Evolutionary conservation across 1,284 basidiomycete species (phyloP).

Genomic region (Trichosporon sp.): DNA sequence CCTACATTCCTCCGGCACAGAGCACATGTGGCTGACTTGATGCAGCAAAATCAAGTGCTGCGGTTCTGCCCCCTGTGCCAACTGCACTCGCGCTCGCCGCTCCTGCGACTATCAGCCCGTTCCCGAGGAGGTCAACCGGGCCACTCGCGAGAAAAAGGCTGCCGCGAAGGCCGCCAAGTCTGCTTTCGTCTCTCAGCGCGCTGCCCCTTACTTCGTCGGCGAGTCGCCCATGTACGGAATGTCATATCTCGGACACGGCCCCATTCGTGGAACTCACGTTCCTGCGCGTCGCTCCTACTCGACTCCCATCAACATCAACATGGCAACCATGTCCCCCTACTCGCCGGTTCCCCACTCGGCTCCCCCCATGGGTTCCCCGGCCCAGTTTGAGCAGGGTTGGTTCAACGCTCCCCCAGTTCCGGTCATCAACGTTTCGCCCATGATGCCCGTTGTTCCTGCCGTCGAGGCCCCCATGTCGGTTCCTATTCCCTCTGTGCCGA

Average conservation of each 20-base stretch:
- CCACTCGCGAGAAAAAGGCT: conserved; percentile 54
- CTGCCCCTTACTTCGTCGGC: conserved; percentile 43
- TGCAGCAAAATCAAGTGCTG: conserved; percentile 56
- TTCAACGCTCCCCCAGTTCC: conserved; percentile 37
- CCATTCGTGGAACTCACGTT: conserved; percentile 37
- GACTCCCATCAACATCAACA: conserved; percentile 34
- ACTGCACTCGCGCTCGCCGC: conserved; percentile 53
- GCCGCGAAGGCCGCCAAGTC: conserved; percentile 46
- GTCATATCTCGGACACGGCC: conserved; percentile 38
- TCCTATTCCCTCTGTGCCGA: conserved; percentile 16
- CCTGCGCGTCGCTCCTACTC: conserved; percentile 45
- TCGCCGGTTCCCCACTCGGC: conserved; percentile 38
- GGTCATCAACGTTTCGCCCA: conserved; percentile 31
- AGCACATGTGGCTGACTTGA: conserved; percentile 21
- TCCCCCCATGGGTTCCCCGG: conserved; percentile 43
- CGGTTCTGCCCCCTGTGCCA: conserved; percentile 52
- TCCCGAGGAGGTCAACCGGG: conserved; percentile 54
- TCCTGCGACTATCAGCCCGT: conserved; percentile 55
- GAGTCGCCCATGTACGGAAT: conserved; percentile 36
- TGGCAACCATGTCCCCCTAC: conserved; percentile 38
- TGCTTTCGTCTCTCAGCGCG: conserved; percentile 35
- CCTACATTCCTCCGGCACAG: not conserved
- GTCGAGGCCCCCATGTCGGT: conserved; percentile 18
- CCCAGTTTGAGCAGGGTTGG: conserved; percentile 48
- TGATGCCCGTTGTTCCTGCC: conserved; percentile 25